Base-by-base conservation (phyloP, 768 basidiomycete species). In the Pluteus cervinus region DNA sequence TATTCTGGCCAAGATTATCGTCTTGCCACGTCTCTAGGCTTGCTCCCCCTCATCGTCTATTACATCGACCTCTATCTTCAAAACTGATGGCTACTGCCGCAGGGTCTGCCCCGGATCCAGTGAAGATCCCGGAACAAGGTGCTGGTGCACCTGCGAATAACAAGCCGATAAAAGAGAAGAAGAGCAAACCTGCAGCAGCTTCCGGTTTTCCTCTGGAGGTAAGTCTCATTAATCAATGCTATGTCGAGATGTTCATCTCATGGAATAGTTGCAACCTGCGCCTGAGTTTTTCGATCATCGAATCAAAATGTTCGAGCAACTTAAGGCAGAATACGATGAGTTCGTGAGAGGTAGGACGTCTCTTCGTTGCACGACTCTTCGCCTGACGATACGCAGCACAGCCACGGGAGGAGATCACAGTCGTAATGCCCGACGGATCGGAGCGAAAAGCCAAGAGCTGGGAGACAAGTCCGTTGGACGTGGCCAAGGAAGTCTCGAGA, bases 391-490 rank as follows among this genome's bases (percentile, higher is more conserved):
- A 14, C 36, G 24, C 46, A 84, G 85, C 69, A 1, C 86, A 94
- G 68, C 81, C 88, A 5, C 77, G 89, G 25, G 78, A 86, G 46
- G 79, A 84, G 32, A 94, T 98, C 50, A 69, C 65, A 2, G 66
- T 99, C 53, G 91, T 87, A 3, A 60, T 99, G 45, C 84, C 79
- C 4, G 88, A 97, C 67, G 91, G 93, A 11, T 79, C 84, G 5
- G 73, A 82, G 50, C 76, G 87, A 36, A 77, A 85, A 43, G 94
- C 78, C 14, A 90, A 68, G 42, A 84, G 87, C 58, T 99, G 90
- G 90, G 88, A 96, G 67, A 97, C 94, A 14, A 85, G 76, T 39
- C 96, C 96, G 2, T 75, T 97, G 78, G 79, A 86, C 51, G 64
- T 99, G 42, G 93, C 94, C 30, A 86, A 87, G 56, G 80, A 79